Evolutionary conservation across 176 grass and related monocot species (phyloP), one percentile per base, ranked within the genome.

Genomic region (Echinochloa phyllopogon): DNA sequence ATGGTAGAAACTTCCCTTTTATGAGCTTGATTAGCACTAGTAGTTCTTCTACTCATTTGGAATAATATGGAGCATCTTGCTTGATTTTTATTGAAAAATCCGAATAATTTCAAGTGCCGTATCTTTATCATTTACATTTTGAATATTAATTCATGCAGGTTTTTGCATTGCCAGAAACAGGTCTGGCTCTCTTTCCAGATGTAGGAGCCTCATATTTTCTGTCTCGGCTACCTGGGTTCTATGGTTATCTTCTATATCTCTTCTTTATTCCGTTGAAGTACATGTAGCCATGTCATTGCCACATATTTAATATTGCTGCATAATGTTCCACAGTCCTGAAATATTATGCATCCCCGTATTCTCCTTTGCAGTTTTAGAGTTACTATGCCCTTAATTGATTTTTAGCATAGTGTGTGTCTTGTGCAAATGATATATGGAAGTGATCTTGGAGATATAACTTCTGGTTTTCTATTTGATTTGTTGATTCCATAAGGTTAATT

Each of bases 81-180:
- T 58, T 48, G 20, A 11, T 62, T 65, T 74, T 65, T 21, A 23
- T 38, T 47, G 4, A 4, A 58, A 81, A 78, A 20, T n/a, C 14
- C 18, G 5, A 10, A 66, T 20, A 14, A 2, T 49, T n/a, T n/a
- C 14, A 33, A 29, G 10, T 56, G 37, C 23, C 9, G 7, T 40
- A 62, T 38, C 4, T 76, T 77, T 10, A 39, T 38, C 5, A 69
- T 76, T 57, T 84, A n/a, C 4, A 66, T 83, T 90, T 81, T 10
- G 16, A 67, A 78, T 75, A 72, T 70, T n/a, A n/a, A n/a, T n/a
- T 41, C 61, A 45, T 94, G 27, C 77, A 98, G 93, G 85, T 95
- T 86, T 98, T 98, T 92, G 96, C 96, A 60, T 95, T 95, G 93
- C 96, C 96, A 69, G 96, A 98, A 88, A 95, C 93, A 76, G 79